Evolutionary conservation across 2,329 filamentous ascomycete species (phyloP).

Genomic region (Scytalidium sp.): DNA sequence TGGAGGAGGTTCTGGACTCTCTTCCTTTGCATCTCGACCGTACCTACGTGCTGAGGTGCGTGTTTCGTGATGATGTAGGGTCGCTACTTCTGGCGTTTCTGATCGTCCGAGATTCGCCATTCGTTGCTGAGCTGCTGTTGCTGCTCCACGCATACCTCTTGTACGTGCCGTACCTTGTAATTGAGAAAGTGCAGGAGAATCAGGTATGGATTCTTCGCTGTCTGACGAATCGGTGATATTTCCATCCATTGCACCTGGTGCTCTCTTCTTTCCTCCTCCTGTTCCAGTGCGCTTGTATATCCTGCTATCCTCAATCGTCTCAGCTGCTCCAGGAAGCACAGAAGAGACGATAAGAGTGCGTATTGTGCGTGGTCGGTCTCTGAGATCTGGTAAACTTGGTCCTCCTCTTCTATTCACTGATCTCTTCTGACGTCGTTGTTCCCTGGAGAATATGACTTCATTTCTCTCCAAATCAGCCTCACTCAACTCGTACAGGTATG

Average conservation of each 20-base stretch:
- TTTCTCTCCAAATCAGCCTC: constrained; percentile 87
- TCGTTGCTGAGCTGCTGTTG: constrained; percentile 79
- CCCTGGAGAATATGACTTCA: constrained; percentile 88
- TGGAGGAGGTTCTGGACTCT: constrained; percentile 63
- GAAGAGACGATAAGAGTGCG: constrained; percentile 90
- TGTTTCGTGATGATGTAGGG: constrained; percentile 68
- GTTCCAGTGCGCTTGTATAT: constrained; percentile 77
- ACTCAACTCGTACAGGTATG: constrained; percentile 90
- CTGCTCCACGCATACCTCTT: constrained; percentile 84
- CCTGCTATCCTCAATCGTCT: constrained; percentile 77
- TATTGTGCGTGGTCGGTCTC: constrained; percentile 90
- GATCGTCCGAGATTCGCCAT: constrained; percentile 82
- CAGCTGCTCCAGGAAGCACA: constrained; percentile 82
- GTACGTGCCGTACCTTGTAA: constrained; percentile 79
- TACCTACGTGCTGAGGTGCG: constrained; percentile 60
- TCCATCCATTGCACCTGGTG: constrained; percentile 51
- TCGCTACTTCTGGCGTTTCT: constrained; percentile 79
- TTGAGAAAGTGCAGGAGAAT: constrained; percentile 78
- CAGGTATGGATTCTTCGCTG: constrained; percentile 81
- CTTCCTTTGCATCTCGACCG: constrained; percentile 69
- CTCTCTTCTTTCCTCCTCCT: constrained; percentile 50
- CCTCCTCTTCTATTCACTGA: constrained; percentile 92
- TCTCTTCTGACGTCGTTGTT: constrained; percentile 91
- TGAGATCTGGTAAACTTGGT: constrained; percentile 90
- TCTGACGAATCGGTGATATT: constrained; percentile 83